Evolutionary conservation across 2,329 filamentous ascomycete genomes (phyloP), one percentile per base, ranked within the genome.

Genomic region (Neonectria punicea): DNA sequence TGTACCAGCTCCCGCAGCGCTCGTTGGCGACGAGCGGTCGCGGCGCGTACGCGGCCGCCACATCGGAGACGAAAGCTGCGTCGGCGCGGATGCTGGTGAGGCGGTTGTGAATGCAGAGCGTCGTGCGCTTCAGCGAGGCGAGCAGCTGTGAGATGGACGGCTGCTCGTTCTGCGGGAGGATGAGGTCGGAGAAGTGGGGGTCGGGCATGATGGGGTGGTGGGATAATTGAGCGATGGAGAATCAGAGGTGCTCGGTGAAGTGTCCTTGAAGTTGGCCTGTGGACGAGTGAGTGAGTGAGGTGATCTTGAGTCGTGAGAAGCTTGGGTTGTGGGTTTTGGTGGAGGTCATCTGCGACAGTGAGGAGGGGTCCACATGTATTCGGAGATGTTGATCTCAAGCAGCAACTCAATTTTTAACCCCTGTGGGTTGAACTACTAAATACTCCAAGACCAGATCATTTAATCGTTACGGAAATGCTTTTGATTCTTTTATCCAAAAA

Each of bases 1-100:
- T 92, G 78, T 98, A 98, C 96, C 96, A 99, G 79, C 93, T 95
- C 1, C 96, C 96, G 78, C 96, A 98, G 65, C 96, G 88, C 82
- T 98, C 94, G 76, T 99, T 99, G 32, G 95, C 94, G 14, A 98
- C 84, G 1, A 98, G 83, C 0, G 94, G 93, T 1, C 95, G 82
- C 3, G 63, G 63, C 3, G 43, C 71, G 62, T 84, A 88, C 0
- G 85, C 83, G 1, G 78, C 76, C 1, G 87, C 85, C 0, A 93
- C 90, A 8, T 82, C 76, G 25, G 82, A 78, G 22, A 96, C 92
- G 77, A 98, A 98, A 1, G 78, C 78, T 9, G 93, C 90, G 78
- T 98, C 96, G 30, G 86, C 81, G 65, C 85, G 82, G 77, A 98
- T 95, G 30, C 93, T 97, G 32, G 83, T 81, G 13, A 99, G 88